A percentile compares a stretch with the other conserved stretches of the same genome.
Conservation (phyloP, 78 protist species). For the Diacronema lutheri region DNA sequence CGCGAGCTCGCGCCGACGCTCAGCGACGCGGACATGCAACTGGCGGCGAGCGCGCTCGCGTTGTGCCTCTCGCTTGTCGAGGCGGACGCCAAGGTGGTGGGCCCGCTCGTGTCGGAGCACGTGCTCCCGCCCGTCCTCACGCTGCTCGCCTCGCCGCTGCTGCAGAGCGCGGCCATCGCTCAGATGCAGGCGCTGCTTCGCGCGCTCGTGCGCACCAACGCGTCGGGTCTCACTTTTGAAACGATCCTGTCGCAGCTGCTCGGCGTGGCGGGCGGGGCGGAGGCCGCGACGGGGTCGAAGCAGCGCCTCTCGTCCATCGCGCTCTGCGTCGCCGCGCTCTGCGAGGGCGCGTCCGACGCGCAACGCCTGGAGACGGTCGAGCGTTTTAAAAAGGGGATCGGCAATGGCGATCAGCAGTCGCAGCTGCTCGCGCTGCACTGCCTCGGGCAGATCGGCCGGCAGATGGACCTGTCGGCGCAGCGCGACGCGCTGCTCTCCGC, state of each 20-base stretch:
- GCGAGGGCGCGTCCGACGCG: not conserved
- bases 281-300: slow-evolving; percentile 7
- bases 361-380: not conserved
- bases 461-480: slow-evolving; percentile 45
- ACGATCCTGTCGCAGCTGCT: not conserved
- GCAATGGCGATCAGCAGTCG: not conserved
- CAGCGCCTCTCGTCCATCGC: slow-evolving; percentile 45
- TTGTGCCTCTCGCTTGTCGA: slow-evolving; percentile 38
- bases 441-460: slow-evolving; percentile 86
- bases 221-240: slow-evolving; percentile 41
- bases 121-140: slow-evolving; percentile 50
- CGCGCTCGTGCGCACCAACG: slow-evolving; percentile 31
- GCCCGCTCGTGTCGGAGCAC: not conserved
- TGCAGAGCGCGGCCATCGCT: slow-evolving; percentile 82
- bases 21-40: slow-evolving; percentile 65
- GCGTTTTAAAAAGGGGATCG: not conserved
- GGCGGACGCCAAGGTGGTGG: not conserved
- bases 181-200: slow-evolving; percentile 27
- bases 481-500: slow-evolving; percentile 22
- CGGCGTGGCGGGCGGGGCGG: not conserved
- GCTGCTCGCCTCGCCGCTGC: slow-evolving; percentile 60
- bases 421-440: slow-evolving; percentile 57
- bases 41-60: slow-evolving; percentile 62
- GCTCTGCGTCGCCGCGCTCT: slow-evolving; percentile 59
- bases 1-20: slow-evolving; percentile 27